These are phyloP conservation scores for Suillus cothurnatus DNA, from an alignment of 768 basidiomycete genomes.

Conservation along the genomic window DNA sequence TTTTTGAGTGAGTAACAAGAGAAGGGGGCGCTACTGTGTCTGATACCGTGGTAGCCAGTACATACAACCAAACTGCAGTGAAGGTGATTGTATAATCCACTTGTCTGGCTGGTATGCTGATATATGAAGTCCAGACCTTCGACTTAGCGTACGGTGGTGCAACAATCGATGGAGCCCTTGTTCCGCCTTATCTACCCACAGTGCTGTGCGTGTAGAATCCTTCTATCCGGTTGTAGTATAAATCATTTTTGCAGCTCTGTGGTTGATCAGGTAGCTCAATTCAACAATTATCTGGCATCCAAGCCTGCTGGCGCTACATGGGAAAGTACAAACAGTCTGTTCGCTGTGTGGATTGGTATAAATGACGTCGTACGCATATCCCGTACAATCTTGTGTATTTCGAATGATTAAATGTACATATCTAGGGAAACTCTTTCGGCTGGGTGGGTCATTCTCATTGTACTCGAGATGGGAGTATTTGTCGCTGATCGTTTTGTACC, in stretches of 20 bases:
- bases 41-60: slow-evolving; percentile 37
- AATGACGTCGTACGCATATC: slow-evolving; percentile 53
- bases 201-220: slow-evolving; percentile 48
- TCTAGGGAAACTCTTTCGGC: slow-evolving; percentile 10
- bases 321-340: slow-evolving; percentile 57
- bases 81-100: slow-evolving; percentile 36
- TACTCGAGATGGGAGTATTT: not conserved
- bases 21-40: not conserved
- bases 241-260: slow-evolving; percentile 20
- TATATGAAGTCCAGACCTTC: slow-evolving; percentile 45
- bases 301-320: slow-evolving; percentile 57
- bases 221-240: not conserved
- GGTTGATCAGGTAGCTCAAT: slow-evolving; percentile 62
- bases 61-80: slow-evolving; percentile 57
- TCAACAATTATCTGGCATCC: slow-evolving; percentile 46
- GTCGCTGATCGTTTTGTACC: not conserved
- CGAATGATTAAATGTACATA: not conserved
- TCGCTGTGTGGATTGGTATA: slow-evolving; percentile 73
- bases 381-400: not conserved
- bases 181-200: slow-evolving; percentile 51
- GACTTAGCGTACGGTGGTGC: slow-evolving; percentile 71
- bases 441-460: slow-evolving; percentile 20
- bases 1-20: slow-evolving; percentile 43
- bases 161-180: slow-evolving; percentile 61
- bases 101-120: not conserved